These are phyloP conservation scores for Aspergillus neoniger DNA, from an alignment of 2,329 filamentous ascomycete genomes.

Conservation along the genomic window DNA sequence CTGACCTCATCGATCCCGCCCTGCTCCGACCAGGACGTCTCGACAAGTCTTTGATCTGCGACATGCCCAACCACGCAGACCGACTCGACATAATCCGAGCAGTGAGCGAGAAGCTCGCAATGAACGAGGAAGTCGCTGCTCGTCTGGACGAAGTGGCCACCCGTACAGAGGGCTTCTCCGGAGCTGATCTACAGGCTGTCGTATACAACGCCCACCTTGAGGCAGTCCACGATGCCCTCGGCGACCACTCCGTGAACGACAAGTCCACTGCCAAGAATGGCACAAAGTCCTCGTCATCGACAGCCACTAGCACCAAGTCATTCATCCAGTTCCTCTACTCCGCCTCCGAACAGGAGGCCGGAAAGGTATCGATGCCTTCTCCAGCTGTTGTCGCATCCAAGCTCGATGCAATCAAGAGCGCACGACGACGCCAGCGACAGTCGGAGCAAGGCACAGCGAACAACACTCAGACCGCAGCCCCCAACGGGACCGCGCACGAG, in stretches of 20 bases:
- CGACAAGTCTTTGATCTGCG: slow-evolving; percentile 90
- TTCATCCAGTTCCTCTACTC: slow-evolving; percentile 88
- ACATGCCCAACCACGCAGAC: slow-evolving; percentile 78
- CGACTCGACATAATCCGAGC: slow-evolving; percentile 85
- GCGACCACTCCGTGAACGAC: slow-evolving; percentile 54
- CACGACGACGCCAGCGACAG: slow-evolving; percentile 64
- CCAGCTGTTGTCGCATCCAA: slow-evolving; percentile 79
- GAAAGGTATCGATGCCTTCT: slow-evolving; percentile 67
- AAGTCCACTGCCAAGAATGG: slow-evolving; percentile 38
- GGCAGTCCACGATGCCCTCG: slow-evolving; percentile 90
- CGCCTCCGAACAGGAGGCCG: slow-evolving; percentile 52
- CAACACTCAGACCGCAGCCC: slow-evolving; percentile 21
- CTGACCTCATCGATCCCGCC: slow-evolving; percentile 93
- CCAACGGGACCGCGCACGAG: slow-evolving; percentile 31
- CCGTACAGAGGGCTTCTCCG: slow-evolving; percentile 85
- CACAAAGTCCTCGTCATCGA: slow-evolving; percentile 32
- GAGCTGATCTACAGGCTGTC: slow-evolving; percentile 90
- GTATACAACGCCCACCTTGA: slow-evolving; percentile 96
- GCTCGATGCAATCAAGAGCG: slow-evolving; percentile 73
- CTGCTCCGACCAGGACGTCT: slow-evolving; percentile 86
- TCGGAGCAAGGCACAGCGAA: slow-evolving; percentile 41
- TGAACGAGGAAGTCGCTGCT: slow-evolving; percentile 66
- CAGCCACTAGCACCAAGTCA: slow-evolving; percentile 40
- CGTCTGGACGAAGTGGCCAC: slow-evolving; percentile 72
- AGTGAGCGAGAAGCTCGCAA: slow-evolving; percentile 76